Evolutionary conservation across 1,284 basidiomycete genomes (phyloP).

Genomic region (Austroboletus novae-zelandiae): DNA sequence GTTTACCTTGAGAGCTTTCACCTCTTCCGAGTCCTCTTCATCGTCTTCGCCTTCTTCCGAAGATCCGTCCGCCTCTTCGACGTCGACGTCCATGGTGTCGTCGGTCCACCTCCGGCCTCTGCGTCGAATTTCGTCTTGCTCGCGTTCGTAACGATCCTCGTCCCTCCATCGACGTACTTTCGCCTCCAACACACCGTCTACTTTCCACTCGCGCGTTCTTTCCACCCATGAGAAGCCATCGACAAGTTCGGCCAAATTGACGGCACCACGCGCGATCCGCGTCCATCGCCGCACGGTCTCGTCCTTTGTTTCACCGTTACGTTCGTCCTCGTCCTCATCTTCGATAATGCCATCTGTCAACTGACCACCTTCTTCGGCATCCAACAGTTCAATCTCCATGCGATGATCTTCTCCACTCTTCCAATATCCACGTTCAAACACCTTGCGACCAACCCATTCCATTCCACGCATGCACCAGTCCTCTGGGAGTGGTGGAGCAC

Average conservation of each 20-base stretch:
- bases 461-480: conserved; percentile 96
- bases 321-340: conserved; percentile 61
- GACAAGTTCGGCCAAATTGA: conserved; percentile 67
- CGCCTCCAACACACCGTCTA: conserved; percentile 64
- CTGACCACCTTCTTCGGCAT: conserved; percentile 55
- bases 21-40: conserved; percentile 68
- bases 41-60: conserved; percentile 55
- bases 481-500: conserved; percentile 78
- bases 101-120: conserved; percentile 60
- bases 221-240: conserved; percentile 75
- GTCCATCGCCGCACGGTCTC: conserved; percentile 59
- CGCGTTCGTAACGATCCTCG: conserved; percentile 59
- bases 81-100: conserved; percentile 71
- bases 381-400: conserved; percentile 79
- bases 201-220: conserved; percentile 60
- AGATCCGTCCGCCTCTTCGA: conserved; percentile 39
- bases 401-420: conserved; percentile 62
- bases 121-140: conserved; percentile 66
- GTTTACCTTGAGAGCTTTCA: conserved; percentile 72
- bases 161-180: conserved; percentile 73
- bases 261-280: conserved; percentile 70
- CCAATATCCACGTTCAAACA: conserved; percentile 94
- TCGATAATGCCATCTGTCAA: conserved; percentile 79
- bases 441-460: conserved; percentile 88
- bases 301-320: conserved; percentile 19